These are phyloP conservation scores for Bryum argenteum DNA, from an alignment of 225 moss, liverwort and hornwort genomes.

Conservation along the genomic window DNA sequence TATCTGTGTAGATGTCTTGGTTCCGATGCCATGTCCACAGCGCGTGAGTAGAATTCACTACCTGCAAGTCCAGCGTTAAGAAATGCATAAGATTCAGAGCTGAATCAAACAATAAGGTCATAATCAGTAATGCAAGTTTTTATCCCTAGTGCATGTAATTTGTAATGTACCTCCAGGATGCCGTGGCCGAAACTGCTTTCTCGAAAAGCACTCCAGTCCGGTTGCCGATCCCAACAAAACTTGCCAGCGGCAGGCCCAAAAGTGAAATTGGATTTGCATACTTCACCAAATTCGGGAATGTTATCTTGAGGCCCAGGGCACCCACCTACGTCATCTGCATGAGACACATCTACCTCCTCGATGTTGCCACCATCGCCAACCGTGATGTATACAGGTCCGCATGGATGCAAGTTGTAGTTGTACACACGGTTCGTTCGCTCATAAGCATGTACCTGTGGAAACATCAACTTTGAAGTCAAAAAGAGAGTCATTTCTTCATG, in stretches of 20 bases:
- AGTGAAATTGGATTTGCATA: conserved; percentile 69
- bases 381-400: conserved; percentile 70
- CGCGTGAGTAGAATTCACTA: conserved; percentile 66
- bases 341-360: conserved; percentile 62
- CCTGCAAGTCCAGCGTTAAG: conserved; percentile 39
- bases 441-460: conserved; percentile 77
- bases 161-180: conserved; percentile 61
- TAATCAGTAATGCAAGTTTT: no score
- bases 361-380: conserved; percentile 84
- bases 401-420: conserved; percentile 66
- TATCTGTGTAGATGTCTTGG: conserved; percentile 56
- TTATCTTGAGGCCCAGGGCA: conserved; percentile 64
- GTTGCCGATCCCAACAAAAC: conserved; percentile 76
- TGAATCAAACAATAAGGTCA: no score
- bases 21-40: conserved; percentile 92
- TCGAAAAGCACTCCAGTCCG: conserved; percentile 89
- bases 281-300: conserved; percentile 67
- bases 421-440: conserved; percentile 78
- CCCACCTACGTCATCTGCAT: conserved; percentile 69
- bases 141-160: no score
- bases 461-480: neutral
- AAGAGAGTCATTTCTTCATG: no score
- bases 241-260: conserved; percentile 68
- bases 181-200: conserved; percentile 92
- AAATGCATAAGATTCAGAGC: neutral